Evolutionary conservation across 148 eudicot genomes (phyloP), one percentile per base, ranked within the genome.

Genomic region (Oxyria digyna): DNA sequence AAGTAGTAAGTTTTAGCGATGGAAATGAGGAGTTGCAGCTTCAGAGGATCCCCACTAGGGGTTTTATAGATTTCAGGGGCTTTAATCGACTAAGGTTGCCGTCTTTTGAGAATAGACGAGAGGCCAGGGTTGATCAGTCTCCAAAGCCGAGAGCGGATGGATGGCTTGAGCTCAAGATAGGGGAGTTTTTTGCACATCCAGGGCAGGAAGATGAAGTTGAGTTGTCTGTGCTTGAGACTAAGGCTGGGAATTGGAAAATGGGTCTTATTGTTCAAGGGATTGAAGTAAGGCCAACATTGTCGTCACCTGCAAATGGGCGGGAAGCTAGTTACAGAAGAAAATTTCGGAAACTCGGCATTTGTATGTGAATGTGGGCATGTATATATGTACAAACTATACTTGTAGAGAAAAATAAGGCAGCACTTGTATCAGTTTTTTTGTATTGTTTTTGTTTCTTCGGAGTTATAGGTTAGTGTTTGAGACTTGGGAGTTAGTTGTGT

Each of bases 101-200:
- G 0, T 27, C 64, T 6, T 54, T 54, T 11, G 32, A 54, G 15
- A 9, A 11, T 11, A 23, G 32, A 4, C 64, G 29, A 13, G 64
- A 1, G 10, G 20, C 38, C 1, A 4, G 3, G 4, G 71, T 71
- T 4, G 42, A 42, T 1, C 55, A 59, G 62, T 70, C 69, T 21
- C 86, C 87, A 0, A 78, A 62, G 71, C 37, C 0, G 59, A 82
- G 96, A 66, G 38, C 40, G 6, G 96, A 89, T 27, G 87, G 85
- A 23, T 89, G 96, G 96, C 46, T 72, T 49, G 96, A 89, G 72
- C 29, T 82, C 4, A 78, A 87, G 67, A 66, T 87, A 35, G 93
- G 90, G 1, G 83, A 82, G 49, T 82, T 74, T 29, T 46, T 69
- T 15, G 74, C 69, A 21, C 8, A 68, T 0, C 71, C 46, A 4